Evolutionary conservation across 257 asterid species (phyloP).

Genomic region (Nicotiana knightiana): DNA sequence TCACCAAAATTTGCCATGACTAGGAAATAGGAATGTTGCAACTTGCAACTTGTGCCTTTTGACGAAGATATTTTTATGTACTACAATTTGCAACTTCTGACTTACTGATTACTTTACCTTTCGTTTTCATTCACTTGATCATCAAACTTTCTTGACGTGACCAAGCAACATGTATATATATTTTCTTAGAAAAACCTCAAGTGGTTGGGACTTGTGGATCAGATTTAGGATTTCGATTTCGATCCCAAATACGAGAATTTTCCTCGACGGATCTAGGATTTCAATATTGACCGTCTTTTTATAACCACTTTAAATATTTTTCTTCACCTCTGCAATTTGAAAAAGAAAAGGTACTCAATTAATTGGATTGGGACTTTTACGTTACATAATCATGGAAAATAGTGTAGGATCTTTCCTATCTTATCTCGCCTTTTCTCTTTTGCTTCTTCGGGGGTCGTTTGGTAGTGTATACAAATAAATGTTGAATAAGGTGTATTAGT

Average conservation of each 20-base stretch:
- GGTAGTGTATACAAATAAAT: no score
- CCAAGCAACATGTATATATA: background rate
- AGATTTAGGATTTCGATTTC: background rate
- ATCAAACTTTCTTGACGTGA: background rate
- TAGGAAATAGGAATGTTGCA: background rate
- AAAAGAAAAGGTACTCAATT: no score
- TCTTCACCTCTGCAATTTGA: no score
- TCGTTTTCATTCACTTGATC: background rate
- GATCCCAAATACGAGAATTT: background rate
- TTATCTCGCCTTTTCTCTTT: no score
- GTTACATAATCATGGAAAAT: no score
- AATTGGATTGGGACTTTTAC: no score
- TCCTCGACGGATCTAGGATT: background rate
- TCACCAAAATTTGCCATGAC: background rate
- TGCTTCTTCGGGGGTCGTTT: no score
- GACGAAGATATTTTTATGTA: background rate
- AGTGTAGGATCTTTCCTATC: no score
- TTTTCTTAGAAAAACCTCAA: background rate
- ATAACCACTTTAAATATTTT: no score
- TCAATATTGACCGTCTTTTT: no score
- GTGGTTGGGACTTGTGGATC: background rate
- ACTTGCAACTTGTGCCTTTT: constrained; percentile 1
- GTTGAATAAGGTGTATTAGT: no score
- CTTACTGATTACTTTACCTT: background rate
- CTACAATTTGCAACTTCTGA: background rate